Evolutionary conservation across 768 basidiomycete species (phyloP).

Genomic region (Kwoniella europaea): DNA sequence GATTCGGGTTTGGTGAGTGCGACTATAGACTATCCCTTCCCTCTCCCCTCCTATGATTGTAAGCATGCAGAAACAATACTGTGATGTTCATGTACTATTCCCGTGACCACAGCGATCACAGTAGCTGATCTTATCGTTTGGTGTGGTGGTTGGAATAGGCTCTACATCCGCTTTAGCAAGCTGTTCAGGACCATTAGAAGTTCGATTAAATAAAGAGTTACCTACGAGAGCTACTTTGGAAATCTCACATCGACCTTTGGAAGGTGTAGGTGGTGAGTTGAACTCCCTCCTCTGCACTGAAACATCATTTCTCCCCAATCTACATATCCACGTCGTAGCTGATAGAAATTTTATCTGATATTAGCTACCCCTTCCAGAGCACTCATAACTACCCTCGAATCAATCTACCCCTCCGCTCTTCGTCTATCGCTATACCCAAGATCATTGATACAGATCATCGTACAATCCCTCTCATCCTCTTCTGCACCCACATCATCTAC

Average conservation of each 20-base stretch:
- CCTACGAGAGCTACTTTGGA: slow-evolving; percentile 60
- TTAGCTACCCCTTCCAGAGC: slow-evolving; percentile 57
- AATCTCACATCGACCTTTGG: slow-evolving; percentile 57
- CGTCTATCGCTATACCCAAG: slow-evolving; percentile 58
- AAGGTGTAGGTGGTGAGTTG: slow-evolving; percentile 56
- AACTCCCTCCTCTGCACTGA: too few species aligned
- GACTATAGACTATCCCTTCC: too few species aligned
- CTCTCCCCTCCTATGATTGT: too few species aligned
- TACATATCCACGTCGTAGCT: too few species aligned
- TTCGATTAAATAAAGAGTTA: slow-evolving; percentile 58
- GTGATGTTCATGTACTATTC: too few species aligned
- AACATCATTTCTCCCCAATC: too few species aligned
- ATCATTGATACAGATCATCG: slow-evolving; percentile 59
- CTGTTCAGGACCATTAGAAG: slow-evolving; percentile 60
- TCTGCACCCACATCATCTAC: slow-evolving; percentile 28
- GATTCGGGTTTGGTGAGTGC: slow-evolving; percentile 57
- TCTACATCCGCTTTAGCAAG: slow-evolving; percentile 55
- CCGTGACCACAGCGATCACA: too few species aligned
- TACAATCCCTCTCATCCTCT: slow-evolving; percentile 57
- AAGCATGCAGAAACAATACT: too few species aligned
- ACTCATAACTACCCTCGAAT: slow-evolving; percentile 45
- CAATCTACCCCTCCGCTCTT: slow-evolving; percentile 56
- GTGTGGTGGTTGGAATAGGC: slow-evolving; percentile 36
- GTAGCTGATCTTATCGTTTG: slow-evolving; percentile 5
- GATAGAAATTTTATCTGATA: too few species aligned